Base-by-base conservation (phyloP, 805 yeast species). In the Wickerhamomyces chaumierensis region DNA sequence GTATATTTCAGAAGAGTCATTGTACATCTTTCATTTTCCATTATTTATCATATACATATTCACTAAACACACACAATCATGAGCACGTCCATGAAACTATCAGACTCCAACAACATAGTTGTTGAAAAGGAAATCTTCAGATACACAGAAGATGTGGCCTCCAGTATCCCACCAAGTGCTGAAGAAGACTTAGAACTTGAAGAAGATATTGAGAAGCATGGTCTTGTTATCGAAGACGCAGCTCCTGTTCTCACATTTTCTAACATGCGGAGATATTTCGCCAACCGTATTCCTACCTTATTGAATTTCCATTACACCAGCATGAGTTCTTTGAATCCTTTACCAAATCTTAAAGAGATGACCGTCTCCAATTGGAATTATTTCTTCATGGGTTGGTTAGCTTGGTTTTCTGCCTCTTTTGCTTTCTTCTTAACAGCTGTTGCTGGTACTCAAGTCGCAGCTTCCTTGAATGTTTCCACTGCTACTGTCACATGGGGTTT, bases 321-420 rank as follows among this genome's bases (percentile, higher is more conserved):
- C 18, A 7, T 38, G 17, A 36, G 33, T 5, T 51, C 49, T 29
- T 31, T 69, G 35, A 71, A 71, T 46, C 78, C 78, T 0, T 50
- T 71, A 31, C 62, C 63, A 6, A 62, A 65, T 1, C 49, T 70
- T 25, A 52, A 47, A 17, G 60, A 62, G 38, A 53, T 71, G 53
- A 56, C 58, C 5, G 38, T 46, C 4, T 55, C 48, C 29, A 63
- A 71, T 41, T 79, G 86, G 83, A 63, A 66, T 39, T 71, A 69
- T 41, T 77, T 80, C 51, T 53, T 65, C 18, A 62, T 76, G 47
- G 85, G 82, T 3, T 68, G 73, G 46, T 56, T 63, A 33, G 81
- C 78, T 32, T 81, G 88, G 87, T 68, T 82, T 8, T 68, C 79
- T 69, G 88, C 81, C 40, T 77, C 84, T 6, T 71, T 80, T 53